Conservation (phyloP, 2,329 filamentous ascomycete species). For the Scedosporium dehoogii region DNA sequence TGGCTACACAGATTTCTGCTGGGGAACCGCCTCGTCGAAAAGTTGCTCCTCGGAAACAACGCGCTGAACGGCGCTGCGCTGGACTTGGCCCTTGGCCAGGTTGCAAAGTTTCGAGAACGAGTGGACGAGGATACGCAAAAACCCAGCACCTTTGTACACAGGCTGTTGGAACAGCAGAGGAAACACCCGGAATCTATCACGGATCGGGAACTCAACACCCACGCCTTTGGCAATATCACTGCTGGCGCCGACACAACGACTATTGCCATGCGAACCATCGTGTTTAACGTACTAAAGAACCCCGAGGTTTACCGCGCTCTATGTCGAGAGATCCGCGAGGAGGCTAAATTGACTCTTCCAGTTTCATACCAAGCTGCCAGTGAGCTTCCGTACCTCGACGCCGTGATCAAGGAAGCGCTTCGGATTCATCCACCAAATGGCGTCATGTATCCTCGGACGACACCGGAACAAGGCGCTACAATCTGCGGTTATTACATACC, state of each 20-base stretch:
- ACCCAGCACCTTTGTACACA: background rate
- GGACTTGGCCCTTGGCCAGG: background rate
- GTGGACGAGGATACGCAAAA: background rate
- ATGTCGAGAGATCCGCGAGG: background rate
- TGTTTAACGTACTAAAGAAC: background rate
- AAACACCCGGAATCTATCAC: background rate
- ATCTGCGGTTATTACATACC: background rate
- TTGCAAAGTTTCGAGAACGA: background rate
- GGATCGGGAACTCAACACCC: background rate
- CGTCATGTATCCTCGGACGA: background rate
- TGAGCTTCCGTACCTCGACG: background rate
- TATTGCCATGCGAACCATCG: background rate
- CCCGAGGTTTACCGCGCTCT: background rate
- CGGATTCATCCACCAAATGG: background rate
- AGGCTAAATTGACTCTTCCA: background rate
- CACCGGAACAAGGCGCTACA: background rate
- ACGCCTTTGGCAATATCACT: background rate
- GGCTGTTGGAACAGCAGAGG: background rate
- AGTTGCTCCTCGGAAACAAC: background rate
- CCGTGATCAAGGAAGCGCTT: background rate
- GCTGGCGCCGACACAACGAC: background rate
- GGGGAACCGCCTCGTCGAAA: background rate
- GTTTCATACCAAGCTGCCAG: background rate
- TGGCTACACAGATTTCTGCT: background rate
- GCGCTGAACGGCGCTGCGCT: background rate